phyloP scores from a whole-genome alignment of 1,284 basidiomycete species.

The Tranzscheliella williamsii region DNA sequence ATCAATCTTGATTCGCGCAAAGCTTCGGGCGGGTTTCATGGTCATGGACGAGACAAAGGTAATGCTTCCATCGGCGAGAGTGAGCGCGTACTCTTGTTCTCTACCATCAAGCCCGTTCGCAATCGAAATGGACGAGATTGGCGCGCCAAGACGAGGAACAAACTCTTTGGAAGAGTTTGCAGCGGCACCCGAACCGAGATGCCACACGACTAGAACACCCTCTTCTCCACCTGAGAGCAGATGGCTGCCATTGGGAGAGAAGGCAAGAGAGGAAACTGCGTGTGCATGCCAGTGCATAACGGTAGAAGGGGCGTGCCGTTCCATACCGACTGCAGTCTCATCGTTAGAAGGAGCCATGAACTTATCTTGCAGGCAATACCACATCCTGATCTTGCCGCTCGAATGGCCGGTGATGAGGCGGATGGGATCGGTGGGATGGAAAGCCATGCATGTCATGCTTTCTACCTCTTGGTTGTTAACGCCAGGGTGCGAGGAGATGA shows the following conservation, averaged over 20 bases:
- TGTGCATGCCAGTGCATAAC: slow-evolving; percentile 97
- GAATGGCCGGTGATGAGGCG: slow-evolving; percentile 87
- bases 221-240: slow-evolving; percentile 94
- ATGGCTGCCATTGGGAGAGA: slow-evolving; percentile 88
- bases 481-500: slow-evolving; percentile 64
- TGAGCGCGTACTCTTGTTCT: slow-evolving; percentile 85
- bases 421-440: slow-evolving; percentile 85
- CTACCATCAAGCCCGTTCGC: slow-evolving; percentile 65
- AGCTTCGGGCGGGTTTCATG: slow-evolving; percentile 74
- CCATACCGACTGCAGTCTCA: slow-evolving; percentile 22
- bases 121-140: slow-evolving; percentile 68
- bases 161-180: slow-evolving; percentile 64
- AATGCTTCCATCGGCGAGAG: slow-evolving; percentile 80
- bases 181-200: slow-evolving; percentile 64
- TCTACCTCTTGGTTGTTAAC: slow-evolving; percentile 10
- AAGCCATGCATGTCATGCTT: slow-evolving; percentile 80
- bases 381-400: slow-evolving; percentile 81
- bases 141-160: slow-evolving; percentile 86
- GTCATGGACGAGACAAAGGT: slow-evolving; percentile 75
- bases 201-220: slow-evolving; percentile 90
- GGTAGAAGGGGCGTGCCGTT: slow-evolving; percentile 70
- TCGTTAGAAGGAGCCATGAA: slow-evolving; percentile 39
- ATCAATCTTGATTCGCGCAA: slow-evolving; percentile 74
- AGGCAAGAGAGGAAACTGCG: slow-evolving; percentile 83
- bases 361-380: slow-evolving; percentile 75